phyloP scores from a whole-genome alignment of 495 filamentous ascomycete species.

The Letharia columbiana region DNA sequence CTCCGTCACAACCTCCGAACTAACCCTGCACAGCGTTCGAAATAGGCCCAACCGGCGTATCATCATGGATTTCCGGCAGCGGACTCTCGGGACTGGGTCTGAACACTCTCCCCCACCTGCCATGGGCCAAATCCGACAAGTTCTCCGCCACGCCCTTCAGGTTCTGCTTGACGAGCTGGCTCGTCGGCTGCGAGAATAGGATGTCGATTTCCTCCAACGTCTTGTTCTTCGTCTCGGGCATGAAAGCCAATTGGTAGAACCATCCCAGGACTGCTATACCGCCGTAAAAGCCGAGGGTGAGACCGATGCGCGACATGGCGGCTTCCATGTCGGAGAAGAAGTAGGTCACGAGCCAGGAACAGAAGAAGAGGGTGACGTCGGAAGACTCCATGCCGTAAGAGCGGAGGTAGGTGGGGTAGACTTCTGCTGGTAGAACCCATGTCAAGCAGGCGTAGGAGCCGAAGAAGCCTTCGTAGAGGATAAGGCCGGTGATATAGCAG shows the following conservation, averaged over 20 bases:
- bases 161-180: constrained; percentile 46
- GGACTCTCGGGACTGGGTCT: constrained; percentile 7
- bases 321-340: constrained; percentile 52
- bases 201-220: constrained; percentile 55
- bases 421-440: constrained; percentile 53
- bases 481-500: constrained; percentile 48
- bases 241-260: constrained; percentile 53
- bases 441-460: constrained; percentile 55
- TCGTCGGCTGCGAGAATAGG: constrained; percentile 47
- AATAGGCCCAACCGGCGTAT: constrained; percentile 11
- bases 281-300: constrained; percentile 53
- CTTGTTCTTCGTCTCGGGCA: constrained; percentile 57
- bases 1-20: background rate
- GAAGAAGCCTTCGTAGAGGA: constrained; percentile 55
- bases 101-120: constrained; percentile 21
- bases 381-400: constrained; percentile 52
- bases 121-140: constrained; percentile 14
- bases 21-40: constrained; percentile 15
- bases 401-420: constrained; percentile 54
- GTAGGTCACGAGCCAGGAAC: constrained; percentile 56
- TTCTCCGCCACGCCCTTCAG: constrained; percentile 28
- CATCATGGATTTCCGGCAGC: constrained; percentile 13
- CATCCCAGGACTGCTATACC: constrained; percentile 50
- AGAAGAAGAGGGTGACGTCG: constrained; percentile 49
- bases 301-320: constrained; percentile 47